Evolutionary conservation across 108 stramenopile genomes (phyloP).

Genomic region (Poteriospumella lacustris): DNA sequence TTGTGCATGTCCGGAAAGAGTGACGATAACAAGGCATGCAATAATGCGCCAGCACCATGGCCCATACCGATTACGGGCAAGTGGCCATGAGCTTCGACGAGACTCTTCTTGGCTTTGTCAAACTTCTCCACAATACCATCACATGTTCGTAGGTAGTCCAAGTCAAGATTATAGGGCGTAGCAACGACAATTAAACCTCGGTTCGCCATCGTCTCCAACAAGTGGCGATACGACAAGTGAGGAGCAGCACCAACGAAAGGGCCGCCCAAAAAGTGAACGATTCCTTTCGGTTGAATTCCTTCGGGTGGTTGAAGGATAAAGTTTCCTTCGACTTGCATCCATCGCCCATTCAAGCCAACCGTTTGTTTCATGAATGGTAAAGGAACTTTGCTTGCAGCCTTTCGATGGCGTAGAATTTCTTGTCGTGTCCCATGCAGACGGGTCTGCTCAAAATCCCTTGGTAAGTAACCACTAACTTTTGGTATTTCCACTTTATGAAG

Average conservation of each 20-base stretch:
- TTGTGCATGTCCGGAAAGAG: slow-evolving; percentile 77
- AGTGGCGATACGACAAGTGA: slow-evolving; percentile 61
- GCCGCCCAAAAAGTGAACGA: slow-evolving; percentile 84
- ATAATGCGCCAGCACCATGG: slow-evolving; percentile 76
- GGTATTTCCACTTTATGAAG: too few species aligned
- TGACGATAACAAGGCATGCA: slow-evolving; percentile 78
- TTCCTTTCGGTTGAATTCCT: slow-evolving; percentile 28
- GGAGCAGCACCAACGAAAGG: slow-evolving; percentile 81
- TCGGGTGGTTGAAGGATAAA: not conserved
- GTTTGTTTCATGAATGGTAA: too few species aligned
- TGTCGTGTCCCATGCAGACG: too few species aligned
- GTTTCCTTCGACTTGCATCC: not conserved
- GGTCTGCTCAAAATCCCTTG: too few species aligned
- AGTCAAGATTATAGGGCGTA: slow-evolving; percentile 78
- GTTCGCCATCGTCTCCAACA: slow-evolving; percentile 53
- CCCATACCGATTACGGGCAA: slow-evolving; percentile 86
- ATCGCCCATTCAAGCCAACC: not conserved
- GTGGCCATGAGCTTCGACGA: slow-evolving; percentile 67
- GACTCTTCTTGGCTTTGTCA: slow-evolving; percentile 61
- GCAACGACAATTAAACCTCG: slow-evolving; percentile 81
- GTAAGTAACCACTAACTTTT: too few species aligned
- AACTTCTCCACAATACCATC: slow-evolving; percentile 73
- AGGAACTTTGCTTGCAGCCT: too few species aligned
- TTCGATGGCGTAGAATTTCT: too few species aligned
- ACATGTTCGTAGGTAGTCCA: slow-evolving; percentile 78